Percentiles rank a stretch among this genome's conserved stretches.
These are phyloP conservation scores for Fusarium floridanum DNA, from an alignment of 2,329 filamentous ascomycete species.

Conservation along the genomic window DNA sequence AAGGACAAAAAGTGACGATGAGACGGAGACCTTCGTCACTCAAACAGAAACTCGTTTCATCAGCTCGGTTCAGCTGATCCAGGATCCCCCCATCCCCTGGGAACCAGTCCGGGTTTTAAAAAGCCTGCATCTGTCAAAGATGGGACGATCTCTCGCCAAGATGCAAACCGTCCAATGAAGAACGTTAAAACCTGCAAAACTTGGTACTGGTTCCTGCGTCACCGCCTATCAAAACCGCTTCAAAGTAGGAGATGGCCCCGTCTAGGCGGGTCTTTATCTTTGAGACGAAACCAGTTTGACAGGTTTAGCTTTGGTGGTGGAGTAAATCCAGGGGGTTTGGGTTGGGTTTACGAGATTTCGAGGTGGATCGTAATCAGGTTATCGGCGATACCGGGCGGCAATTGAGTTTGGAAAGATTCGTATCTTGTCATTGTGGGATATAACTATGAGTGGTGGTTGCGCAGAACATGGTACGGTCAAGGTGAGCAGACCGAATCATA, in stretches of 20 bases:
- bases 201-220: constrained; percentile 14
- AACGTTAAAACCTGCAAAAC: neutral
- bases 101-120: constrained; percentile 6
- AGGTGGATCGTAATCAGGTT: constrained; percentile 1
- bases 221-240: constrained; percentile 14
- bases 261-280: constrained; percentile 7
- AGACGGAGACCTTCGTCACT: neutral
- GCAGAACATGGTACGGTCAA: neutral
- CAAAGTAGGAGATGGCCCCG: neutral
- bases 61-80: neutral
- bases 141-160: constrained; percentile 17
- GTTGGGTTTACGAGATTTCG: constrained; percentile 4
- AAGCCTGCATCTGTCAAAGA: constrained; percentile 4
- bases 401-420: neutral
- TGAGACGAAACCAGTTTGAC: constrained; percentile 5
- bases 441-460: no score
- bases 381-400: neutral
- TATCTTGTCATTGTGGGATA: neutral
- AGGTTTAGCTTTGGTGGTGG: constrained; percentile 11
- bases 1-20: neutral
- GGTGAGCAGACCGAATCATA: neutral
- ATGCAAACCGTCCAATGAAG: neutral
- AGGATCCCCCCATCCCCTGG: constrained; percentile 10
- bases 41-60: constrained; percentile 6
- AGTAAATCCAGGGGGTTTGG: neutral